Evolutionary conservation across 2,329 filamentous ascomycete species (phyloP).

Genomic region (Fusarium decemcellulare): DNA sequence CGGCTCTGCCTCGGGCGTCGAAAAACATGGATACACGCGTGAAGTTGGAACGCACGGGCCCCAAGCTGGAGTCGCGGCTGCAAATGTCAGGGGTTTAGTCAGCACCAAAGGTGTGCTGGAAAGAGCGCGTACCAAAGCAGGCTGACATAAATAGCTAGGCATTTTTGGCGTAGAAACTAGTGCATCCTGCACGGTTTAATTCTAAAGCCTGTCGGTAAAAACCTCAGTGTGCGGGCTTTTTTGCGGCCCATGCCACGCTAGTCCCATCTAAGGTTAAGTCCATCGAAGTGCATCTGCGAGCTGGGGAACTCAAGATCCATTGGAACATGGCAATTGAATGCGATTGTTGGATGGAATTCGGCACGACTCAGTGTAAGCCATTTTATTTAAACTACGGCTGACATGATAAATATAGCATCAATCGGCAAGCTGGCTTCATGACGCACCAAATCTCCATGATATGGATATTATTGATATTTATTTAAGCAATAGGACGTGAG

Average conservation of each 20-base stretch:
- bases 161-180: background rate
- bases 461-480: background rate
- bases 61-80: slow-evolving; percentile 3
- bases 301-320: slow-evolving; percentile 1
- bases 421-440: background rate
- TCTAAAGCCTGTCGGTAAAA: background rate
- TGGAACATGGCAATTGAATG: slow-evolving; percentile 26
- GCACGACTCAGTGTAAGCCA: slow-evolving; percentile 18
- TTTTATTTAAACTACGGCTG: background rate
- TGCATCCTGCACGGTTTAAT: background rate
- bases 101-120: background rate
- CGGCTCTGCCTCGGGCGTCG: slow-evolving; percentile 32
- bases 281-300: slow-evolving; percentile 2
- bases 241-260: background rate
- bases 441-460: background rate
- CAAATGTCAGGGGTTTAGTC: slow-evolving; percentile 1
- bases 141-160: background rate
- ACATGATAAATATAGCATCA: background rate
- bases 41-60: slow-evolving; percentile 55
- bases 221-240: background rate
- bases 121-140: background rate
- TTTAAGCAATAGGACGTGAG: background rate
- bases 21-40: slow-evolving; percentile 59
- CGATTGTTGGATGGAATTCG: slow-evolving; percentile 23
- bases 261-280: background rate